These are phyloP conservation scores for Brassica napus DNA, from an alignment of 345 rosid genomes.

Conservation along the genomic window DNA sequence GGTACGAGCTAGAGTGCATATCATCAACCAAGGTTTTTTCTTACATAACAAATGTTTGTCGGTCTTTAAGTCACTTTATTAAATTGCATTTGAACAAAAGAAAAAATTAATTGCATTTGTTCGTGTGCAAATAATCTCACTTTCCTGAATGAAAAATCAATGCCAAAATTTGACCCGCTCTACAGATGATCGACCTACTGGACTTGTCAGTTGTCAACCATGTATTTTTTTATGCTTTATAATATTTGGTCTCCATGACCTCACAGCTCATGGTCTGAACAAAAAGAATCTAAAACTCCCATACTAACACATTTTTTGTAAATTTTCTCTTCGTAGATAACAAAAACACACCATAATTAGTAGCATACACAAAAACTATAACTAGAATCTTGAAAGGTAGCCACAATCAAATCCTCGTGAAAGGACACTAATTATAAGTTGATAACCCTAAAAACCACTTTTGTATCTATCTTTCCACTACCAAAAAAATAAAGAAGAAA, in stretches of 20 bases:
- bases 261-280: not conserved
- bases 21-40: slow-evolving; percentile 73
- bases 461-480: not conserved
- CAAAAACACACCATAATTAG: not conserved
- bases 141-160: slow-evolving; percentile 5
- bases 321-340: not conserved
- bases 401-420: not conserved
- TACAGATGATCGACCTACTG: not conserved
- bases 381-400: not conserved
- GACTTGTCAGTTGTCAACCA: not conserved
- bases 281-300: not conserved
- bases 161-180: not conserved
- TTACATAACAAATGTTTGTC: not conserved
- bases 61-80: not conserved
- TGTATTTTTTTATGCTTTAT: not conserved
- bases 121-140: slow-evolving; percentile 21
- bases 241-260: not conserved
- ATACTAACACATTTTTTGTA: not conserved
- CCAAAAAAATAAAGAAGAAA: not conserved
- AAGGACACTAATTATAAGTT: not conserved
- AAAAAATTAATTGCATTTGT: not conserved
- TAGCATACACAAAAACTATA: not conserved
- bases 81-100: not conserved
- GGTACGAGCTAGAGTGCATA: slow-evolving; percentile 69
- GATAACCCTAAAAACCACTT: not conserved